Percentiles rank a stretch among this genome's conserved stretches.
These are phyloP conservation scores for Talaromyces wortmannii DNA, from an alignment of 495 filamentous ascomycete species.

Conservation along the genomic window DNA sequence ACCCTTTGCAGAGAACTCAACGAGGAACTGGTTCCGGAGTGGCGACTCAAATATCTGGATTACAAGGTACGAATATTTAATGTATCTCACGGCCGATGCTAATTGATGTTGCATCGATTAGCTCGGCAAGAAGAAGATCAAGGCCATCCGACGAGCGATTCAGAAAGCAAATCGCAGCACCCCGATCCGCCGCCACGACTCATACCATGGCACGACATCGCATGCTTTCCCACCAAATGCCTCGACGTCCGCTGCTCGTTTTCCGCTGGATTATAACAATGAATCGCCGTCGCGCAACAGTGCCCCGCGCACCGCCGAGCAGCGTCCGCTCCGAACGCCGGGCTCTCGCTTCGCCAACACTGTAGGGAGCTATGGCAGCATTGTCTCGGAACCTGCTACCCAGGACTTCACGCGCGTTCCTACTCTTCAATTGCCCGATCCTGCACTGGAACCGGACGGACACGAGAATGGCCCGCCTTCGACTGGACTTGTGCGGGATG, in stretches of 20 bases:
- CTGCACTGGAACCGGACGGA: constrained; percentile 50
- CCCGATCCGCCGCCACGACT: constrained; percentile 18
- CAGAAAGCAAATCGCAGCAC: constrained; percentile 47
- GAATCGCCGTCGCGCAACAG: constrained; percentile 5
- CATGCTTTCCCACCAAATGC: neutral
- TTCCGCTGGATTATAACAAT: constrained; percentile 6
- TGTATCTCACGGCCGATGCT: neutral
- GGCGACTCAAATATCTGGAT: constrained; percentile 85
- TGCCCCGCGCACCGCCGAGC: constrained; percentile 22
- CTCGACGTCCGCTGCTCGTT: neutral
- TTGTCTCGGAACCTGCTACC: constrained; percentile 56
- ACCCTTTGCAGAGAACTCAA: constrained; percentile 61
- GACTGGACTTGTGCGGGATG: neutral
- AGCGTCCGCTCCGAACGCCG: constrained; percentile 30
- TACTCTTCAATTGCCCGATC: constrained; percentile 63
- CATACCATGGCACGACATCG: neutral
- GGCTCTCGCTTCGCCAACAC: constrained; percentile 31
- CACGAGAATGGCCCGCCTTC: no score
- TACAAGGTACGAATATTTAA: constrained; percentile 56
- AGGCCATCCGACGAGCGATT: constrained; percentile 66
- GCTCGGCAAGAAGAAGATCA: constrained; percentile 85
- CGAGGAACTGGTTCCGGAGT: constrained; percentile 83
- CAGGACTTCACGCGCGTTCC: constrained; percentile 29
- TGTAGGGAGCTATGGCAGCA: constrained; percentile 64
- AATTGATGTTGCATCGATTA: constrained; percentile 13